phyloP scores from a whole-genome alignment of 2,329 filamentous ascomycete genomes.

The Monilinia fructigena region DNA sequence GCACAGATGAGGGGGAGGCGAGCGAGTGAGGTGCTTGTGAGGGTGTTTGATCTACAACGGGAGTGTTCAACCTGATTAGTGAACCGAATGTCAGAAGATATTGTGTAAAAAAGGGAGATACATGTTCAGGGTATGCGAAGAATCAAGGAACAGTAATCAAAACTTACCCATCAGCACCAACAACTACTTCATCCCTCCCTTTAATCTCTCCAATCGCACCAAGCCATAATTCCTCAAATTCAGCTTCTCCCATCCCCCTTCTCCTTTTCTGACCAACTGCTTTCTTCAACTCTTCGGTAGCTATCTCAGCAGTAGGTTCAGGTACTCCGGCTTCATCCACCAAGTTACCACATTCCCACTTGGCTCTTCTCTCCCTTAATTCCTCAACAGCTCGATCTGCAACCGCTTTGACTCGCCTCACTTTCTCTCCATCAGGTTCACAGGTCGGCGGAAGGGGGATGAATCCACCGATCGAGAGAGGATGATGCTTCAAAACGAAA shows the following conservation, averaged over 20 bases:
- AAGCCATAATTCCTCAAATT: conserved; percentile 87
- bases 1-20: conserved; percentile 83
- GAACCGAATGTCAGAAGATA: conserved; percentile 52
- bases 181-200: conserved; percentile 59
- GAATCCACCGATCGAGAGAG: conserved; percentile 75
- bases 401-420: conserved; percentile 79
- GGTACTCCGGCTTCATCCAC: conserved; percentile 59
- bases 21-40: conserved; percentile 88
- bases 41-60: conserved; percentile 70
- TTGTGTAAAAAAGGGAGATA: conserved; percentile 43
- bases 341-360: conserved; percentile 84
- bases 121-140: conserved; percentile 20
- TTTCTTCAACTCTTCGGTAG: conserved; percentile 70
- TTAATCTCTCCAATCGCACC: conserved; percentile 72
- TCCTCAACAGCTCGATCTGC: conserved; percentile 86
- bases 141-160: conserved; percentile 19
- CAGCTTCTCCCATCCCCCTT: conserved; percentile 78
- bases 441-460: conserved; percentile 87
- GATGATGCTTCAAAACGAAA: conserved; percentile 82
- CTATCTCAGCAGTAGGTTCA: conserved; percentile 60
- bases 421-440: conserved; percentile 92
- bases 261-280: conserved; percentile 72
- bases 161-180: conserved; percentile 54
- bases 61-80: conserved; percentile 85
- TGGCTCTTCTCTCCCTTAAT: conserved; percentile 78